phyloP scores from a whole-genome alignment of 306 rosid species.

The Prunus armeniaca region DNA sequence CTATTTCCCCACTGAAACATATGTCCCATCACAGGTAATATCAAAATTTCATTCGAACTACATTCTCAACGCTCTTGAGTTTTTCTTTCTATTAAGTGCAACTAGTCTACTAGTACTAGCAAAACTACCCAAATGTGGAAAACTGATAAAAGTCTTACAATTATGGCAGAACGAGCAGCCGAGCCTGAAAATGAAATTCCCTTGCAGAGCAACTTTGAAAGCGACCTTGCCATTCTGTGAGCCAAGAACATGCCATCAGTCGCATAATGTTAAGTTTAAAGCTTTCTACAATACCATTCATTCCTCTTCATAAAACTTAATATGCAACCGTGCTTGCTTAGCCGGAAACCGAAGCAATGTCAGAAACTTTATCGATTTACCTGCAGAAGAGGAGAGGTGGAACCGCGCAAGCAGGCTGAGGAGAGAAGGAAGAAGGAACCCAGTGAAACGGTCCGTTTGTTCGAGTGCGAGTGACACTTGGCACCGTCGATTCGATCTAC shows the following conservation, averaged over 20 bases:
- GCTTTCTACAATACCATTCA: background rate
- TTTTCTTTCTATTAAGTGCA: background rate
- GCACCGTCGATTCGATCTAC: background rate
- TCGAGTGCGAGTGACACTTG: background rate
- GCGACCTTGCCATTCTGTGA: conserved; percentile 35
- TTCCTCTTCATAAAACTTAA: background rate
- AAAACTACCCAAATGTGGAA: background rate
- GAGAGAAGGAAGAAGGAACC: background rate
- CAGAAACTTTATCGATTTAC: background rate
- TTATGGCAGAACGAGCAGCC: conserved; percentile 27
- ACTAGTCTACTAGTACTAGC: background rate
- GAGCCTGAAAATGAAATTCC: conserved; percentile 28
- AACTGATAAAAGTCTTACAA: conserved; percentile 22
- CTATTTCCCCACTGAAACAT: background rate
- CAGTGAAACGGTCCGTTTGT: background rate
- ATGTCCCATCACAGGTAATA: background rate
- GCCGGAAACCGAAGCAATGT: background rate
- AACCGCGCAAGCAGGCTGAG: background rate
- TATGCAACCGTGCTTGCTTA: background rate
- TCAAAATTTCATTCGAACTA: background rate
- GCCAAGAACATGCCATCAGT: background rate
- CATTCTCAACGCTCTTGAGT: background rate
- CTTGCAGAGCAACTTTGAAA: conserved; percentile 37
- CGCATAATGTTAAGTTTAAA: background rate
- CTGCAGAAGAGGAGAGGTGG: background rate